Evolutionary conservation across 2,329 filamentous ascomycete genomes (phyloP), one percentile per base, ranked within the genome.

Genomic region (Bipolaris sorokiniana): DNA sequence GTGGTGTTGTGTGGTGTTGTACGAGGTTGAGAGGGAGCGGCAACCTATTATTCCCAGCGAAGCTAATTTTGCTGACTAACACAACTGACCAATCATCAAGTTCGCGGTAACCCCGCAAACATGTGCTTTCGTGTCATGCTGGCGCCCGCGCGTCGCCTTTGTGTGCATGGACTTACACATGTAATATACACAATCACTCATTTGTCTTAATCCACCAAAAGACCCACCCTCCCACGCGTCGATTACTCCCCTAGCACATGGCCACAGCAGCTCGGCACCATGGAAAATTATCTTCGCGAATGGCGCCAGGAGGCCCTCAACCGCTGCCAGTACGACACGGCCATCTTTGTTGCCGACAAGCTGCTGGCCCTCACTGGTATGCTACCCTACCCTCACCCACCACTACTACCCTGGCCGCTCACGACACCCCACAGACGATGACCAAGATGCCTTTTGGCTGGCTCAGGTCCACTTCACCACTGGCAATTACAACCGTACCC

Each of bases 381-480:
- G 86, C n/a, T 54, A 16, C 16, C 44, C 28, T 46, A 15, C 13
- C 44, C 22, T 18, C 22, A 6, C 23, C 20, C 22, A 42, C 13
- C 23, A 13, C 16, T 13, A 16, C 11, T 11, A 7, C 20, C 41
- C 18, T 7, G 9, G 6, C 31, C 18, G 59, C 49, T 65, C 28
- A 70, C 57, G 37, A 31, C 16, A 28, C 13, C 23, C 6, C 31
- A 7, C 64, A 97, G 95, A 93, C 72, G 90, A 94, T 75, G 92
- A 97, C 71, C 89, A 91, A 64, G 95, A 99, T 76, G 94, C 93
- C 38, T 97, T 97, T 74, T 97, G 92, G 90, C 88, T 99, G 41
- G 95, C 95, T n/a, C 94, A 98, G 78, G 92, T 97, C 36, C 94
- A 99, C 78, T 99, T 98, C 79, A 90, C 89, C 49, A 95, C 92